phyloP scores from a whole-genome alignment of 805 yeast species.

The Candida silvatica region DNA sequence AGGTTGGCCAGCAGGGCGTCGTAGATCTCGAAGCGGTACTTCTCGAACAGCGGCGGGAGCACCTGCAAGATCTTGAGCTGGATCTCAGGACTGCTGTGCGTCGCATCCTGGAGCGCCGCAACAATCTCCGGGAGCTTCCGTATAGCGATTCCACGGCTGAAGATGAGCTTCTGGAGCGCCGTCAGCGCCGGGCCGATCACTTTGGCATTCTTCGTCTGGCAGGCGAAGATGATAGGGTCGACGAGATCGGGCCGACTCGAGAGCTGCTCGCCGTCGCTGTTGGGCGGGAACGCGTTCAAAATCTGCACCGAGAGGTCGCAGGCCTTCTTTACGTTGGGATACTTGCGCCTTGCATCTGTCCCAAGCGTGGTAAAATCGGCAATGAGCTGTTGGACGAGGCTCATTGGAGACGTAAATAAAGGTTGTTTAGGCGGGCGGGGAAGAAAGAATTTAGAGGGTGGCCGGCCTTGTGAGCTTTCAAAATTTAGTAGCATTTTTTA shows the following conservation, averaged over 20 bases:
- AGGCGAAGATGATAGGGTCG: slow-evolving; percentile 63
- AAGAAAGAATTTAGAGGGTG: neutral
- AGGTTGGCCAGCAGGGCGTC: slow-evolving; percentile 51
- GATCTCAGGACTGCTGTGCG: slow-evolving; percentile 69
- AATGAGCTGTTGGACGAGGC: slow-evolving; percentile 38
- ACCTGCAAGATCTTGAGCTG: slow-evolving; percentile 82
- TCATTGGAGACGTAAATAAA: slow-evolving; percentile 21
- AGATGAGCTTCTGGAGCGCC: slow-evolving; percentile 54
- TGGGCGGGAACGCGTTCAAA: slow-evolving; percentile 1
- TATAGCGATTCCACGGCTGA: slow-evolving; percentile 44
- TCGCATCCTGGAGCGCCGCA: slow-evolving; percentile 63
- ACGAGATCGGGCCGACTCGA: slow-evolving; percentile 44
- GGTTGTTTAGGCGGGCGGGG: neutral
- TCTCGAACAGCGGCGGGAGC: slow-evolving; percentile 65
- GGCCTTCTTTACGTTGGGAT: slow-evolving; percentile 54
- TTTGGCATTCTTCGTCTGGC: slow-evolving; percentile 69
- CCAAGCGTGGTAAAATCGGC: slow-evolving; percentile 53
- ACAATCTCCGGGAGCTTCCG: slow-evolving; percentile 46
- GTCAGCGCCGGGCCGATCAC: slow-evolving; percentile 66
- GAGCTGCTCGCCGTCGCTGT: slow-evolving; percentile 14
- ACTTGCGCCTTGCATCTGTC: slow-evolving; percentile 65
- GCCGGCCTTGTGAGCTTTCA: too few relatives aligned
- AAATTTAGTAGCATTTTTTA: neutral
- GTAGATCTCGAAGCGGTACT: slow-evolving; percentile 45
- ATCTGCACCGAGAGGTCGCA: slow-evolving; percentile 43